These are phyloP conservation scores for Diaporthe velutina DNA, from an alignment of 2,329 filamentous ascomycete species.

Conservation along the genomic window DNA sequence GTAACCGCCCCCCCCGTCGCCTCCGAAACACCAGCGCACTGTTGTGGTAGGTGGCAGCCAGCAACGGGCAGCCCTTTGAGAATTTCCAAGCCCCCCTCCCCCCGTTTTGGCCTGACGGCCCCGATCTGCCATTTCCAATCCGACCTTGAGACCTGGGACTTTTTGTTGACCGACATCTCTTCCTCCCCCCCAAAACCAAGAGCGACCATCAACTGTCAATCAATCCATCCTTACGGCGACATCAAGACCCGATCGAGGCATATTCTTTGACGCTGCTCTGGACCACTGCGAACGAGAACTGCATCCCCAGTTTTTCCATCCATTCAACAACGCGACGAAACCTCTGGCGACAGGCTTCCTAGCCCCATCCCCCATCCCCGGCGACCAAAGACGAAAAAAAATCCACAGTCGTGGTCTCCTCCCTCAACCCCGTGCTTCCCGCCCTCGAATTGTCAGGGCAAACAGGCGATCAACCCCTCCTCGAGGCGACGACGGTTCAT, in stretches of 20 bases:
- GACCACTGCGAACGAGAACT: slow-evolving; percentile 33
- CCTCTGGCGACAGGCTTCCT: slow-evolving; percentile 34
- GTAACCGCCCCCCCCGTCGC: slow-evolving; percentile 22
- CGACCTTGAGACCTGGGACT: slow-evolving; percentile 25
- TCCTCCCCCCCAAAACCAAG: slow-evolving; percentile 22
- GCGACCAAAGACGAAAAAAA: slow-evolving; percentile 37
- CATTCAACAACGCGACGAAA: slow-evolving; percentile 37
- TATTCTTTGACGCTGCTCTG: slow-evolving; percentile 31
- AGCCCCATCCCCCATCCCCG: slow-evolving; percentile 24
- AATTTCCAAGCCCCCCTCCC: slow-evolving; percentile 22
- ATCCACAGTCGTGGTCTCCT: slow-evolving; percentile 33
- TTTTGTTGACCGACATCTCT: slow-evolving; percentile 38
- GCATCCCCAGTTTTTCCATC: slow-evolving; percentile 31
- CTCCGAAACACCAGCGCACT: slow-evolving; percentile 31
- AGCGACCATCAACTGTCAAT: slow-evolving; percentile 38
- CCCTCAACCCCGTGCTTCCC: slow-evolving; percentile 36
- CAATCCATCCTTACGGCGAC: slow-evolving; percentile 39
- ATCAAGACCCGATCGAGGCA: slow-evolving; percentile 39
- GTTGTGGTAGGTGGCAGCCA: slow-evolving; percentile 27
- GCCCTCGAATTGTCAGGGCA: slow-evolving; percentile 28
- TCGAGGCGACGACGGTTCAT: slow-evolving; percentile 37
- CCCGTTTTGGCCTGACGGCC: slow-evolving; percentile 32
- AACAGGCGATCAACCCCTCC: slow-evolving; percentile 34
- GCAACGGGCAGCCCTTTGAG: slow-evolving; percentile 31
- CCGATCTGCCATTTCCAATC: slow-evolving; percentile 37